Evolutionary conservation across 2,329 filamentous ascomycete species (phyloP).

Genomic region (Neonectria sp.): DNA sequence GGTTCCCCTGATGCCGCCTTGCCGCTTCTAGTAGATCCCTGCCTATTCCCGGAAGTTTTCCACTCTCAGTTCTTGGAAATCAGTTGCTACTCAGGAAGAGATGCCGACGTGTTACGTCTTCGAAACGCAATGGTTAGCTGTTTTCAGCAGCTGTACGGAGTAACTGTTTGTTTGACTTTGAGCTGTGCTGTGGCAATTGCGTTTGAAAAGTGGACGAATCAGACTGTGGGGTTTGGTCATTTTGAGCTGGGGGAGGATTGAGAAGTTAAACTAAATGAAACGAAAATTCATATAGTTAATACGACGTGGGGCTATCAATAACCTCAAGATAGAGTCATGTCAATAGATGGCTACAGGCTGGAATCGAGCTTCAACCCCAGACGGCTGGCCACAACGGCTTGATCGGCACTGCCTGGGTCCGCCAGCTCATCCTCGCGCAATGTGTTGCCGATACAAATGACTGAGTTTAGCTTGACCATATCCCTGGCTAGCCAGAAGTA

Average conservation of each 20-base stretch:
- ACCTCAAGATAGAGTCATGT: too few relatives aligned
- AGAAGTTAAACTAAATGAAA: too few relatives aligned
- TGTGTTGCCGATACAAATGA: too few relatives aligned
- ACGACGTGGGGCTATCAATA: too few relatives aligned
- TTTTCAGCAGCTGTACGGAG: background rate
- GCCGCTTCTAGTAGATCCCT: background rate
- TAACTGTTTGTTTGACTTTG: background rate
- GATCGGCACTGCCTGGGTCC: too few relatives aligned
- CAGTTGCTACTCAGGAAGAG: background rate
- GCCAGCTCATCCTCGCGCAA: too few relatives aligned
- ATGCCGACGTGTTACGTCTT: background rate
- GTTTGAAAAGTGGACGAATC: background rate
- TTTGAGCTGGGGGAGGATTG: background rate
- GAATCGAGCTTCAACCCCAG: too few relatives aligned
- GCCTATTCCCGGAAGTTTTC: background rate
- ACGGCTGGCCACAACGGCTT: too few relatives aligned
- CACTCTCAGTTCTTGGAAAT: background rate
- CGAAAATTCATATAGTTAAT: too few relatives aligned
- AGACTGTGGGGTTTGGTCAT: background rate
- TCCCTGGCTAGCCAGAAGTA: too few relatives aligned
- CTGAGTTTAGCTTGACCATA: too few relatives aligned
- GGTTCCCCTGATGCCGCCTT: background rate
- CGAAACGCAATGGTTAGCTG: background rate
- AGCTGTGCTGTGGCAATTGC: background rate
- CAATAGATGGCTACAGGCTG: too few relatives aligned